phyloP scores from a whole-genome alignment of 257 asterid genomes.

The Linderniella brevidens region DNA sequence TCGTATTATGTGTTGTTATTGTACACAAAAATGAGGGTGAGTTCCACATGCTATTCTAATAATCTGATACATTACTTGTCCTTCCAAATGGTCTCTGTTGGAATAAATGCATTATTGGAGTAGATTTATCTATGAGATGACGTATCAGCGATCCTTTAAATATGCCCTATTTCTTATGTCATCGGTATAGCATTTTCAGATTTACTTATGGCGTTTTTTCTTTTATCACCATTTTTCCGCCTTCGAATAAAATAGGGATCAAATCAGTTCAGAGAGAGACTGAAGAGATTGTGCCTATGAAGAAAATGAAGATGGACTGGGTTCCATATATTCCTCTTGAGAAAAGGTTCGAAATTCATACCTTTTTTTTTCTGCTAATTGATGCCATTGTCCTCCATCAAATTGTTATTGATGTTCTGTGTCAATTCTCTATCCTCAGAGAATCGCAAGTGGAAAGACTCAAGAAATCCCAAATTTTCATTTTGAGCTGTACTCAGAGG shows the following conservation, averaged over 20 bases:
- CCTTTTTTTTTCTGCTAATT: constrained; percentile 6
- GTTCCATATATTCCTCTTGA: constrained; percentile 85
- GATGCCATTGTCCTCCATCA: constrained; percentile 8
- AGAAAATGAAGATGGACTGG: constrained; percentile 99
- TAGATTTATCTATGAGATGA: too few species aligned
- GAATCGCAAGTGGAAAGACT: constrained; percentile 89
- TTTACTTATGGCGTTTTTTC: too few species aligned
- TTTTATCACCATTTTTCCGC: constrained; percentile 99
- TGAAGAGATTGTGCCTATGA: constrained; percentile 92
- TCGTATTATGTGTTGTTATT: background rate
- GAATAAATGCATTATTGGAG: too few species aligned
- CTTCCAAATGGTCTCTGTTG: too few species aligned
- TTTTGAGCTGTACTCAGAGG: constrained; percentile 76
- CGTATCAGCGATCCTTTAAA: too few species aligned
- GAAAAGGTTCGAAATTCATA: constrained; percentile 29
- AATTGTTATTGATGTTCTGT: constrained; percentile 3
- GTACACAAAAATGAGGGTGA: too few species aligned
- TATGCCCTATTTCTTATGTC: too few species aligned
- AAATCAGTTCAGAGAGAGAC: constrained; percentile 90
- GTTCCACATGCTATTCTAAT: too few species aligned
- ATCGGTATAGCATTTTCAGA: too few species aligned
- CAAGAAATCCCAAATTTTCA: constrained; percentile 59
- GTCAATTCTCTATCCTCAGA: constrained; percentile 26
- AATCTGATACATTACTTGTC: too few species aligned
- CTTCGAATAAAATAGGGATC: constrained; percentile 92